phyloP scores from a whole-genome alignment of 257 asterid species.

The Capsicum rhomboideum region DNA sequence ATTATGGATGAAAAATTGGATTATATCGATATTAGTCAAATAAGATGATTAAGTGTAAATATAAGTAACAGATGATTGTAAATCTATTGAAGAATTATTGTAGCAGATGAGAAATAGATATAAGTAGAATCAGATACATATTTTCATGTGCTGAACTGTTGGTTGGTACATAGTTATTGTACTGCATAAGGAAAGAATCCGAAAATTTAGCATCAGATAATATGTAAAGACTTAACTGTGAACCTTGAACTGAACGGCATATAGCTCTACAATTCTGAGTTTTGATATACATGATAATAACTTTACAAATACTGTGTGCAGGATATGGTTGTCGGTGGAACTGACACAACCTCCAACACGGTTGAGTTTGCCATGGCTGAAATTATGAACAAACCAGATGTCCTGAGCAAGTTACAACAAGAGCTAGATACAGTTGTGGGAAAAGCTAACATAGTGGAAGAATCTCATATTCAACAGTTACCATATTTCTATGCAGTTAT shows the following conservation, averaged over 20 bases:
- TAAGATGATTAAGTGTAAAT: not conserved
- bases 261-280: not conserved
- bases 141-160: not conserved
- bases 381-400: constrained; percentile 48
- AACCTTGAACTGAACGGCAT: not conserved
- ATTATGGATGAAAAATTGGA: not conserved
- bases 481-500: constrained; percentile 47
- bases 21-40: not conserved
- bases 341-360: constrained; percentile 60
- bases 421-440: constrained; percentile 50
- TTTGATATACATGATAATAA: not conserved
- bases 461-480: constrained; percentile 36
- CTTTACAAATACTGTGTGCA: constrained; percentile 2
- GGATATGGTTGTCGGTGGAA: constrained; percentile 83
- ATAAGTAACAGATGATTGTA: not conserved
- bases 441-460: constrained; percentile 33
- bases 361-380: constrained; percentile 63
- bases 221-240: not conserved
- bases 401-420: constrained; percentile 29
- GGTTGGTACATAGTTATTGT: not conserved
- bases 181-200: not conserved
- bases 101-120: not conserved
- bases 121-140: not conserved
- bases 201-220: not conserved
- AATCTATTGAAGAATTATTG: not conserved